Evolutionary conservation across 768 basidiomycete genomes (phyloP).

Genomic region (Suillus tomentosus): DNA sequence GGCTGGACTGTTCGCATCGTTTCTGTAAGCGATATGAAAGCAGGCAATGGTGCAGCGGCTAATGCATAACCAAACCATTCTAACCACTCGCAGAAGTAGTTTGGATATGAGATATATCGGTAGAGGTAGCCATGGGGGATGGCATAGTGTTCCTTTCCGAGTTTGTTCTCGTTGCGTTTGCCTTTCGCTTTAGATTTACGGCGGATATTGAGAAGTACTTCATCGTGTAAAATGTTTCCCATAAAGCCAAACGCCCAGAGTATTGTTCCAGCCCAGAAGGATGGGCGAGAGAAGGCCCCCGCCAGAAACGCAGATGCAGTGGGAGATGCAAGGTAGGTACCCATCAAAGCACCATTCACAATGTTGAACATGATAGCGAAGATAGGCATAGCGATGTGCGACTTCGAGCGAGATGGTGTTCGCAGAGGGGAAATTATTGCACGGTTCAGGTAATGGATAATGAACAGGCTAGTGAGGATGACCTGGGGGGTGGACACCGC

Average conservation of each 20-base stretch:
- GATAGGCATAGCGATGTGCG: slow-evolving; percentile 67
- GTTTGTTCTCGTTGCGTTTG: slow-evolving; percentile 26
- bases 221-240: slow-evolving; percentile 89
- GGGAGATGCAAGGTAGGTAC: slow-evolving; percentile 67
- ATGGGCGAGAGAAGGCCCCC: slow-evolving; percentile 33
- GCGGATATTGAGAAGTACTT: slow-evolving; percentile 82
- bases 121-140: slow-evolving; percentile 83
- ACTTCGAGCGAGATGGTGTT: slow-evolving; percentile 75
- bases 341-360: slow-evolving; percentile 62
- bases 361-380: slow-evolving; percentile 65
- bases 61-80: slow-evolving; percentile 92
- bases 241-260: slow-evolving; percentile 73
- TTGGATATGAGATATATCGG: slow-evolving; percentile 82
- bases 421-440: slow-evolving; percentile 78
- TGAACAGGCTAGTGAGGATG: slow-evolving; percentile 58
- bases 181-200: slow-evolving; percentile 53
- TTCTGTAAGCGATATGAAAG: slow-evolving; percentile 34
- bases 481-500: slow-evolving; percentile 43
- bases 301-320: slow-evolving; percentile 46
- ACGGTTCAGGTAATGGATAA: slow-evolving; percentile 86
- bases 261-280: slow-evolving; percentile 63
- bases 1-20: slow-evolving; percentile 54
- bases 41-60: slow-evolving; percentile 60
- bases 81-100: slow-evolving; percentile 94
- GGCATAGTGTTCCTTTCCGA: slow-evolving; percentile 60